Evolutionary conservation across 2,329 filamentous ascomycete genomes (phyloP), one percentile per base, ranked within the genome.

Genomic region (Alternaria triticimaculans): DNA sequence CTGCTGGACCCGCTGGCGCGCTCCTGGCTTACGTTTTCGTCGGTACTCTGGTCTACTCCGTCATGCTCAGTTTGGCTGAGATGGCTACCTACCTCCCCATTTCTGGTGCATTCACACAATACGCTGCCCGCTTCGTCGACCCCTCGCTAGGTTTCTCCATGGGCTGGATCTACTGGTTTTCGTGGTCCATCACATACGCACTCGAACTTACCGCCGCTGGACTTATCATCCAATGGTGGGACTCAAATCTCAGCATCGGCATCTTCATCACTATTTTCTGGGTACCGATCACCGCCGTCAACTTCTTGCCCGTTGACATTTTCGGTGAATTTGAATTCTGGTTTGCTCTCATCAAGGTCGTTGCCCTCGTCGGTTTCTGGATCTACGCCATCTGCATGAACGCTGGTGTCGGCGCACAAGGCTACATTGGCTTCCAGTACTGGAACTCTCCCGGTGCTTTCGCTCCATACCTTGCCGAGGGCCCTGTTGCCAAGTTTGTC

Each of bases 91-190:
- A 89, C 71, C 89, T 94, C 26, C 93, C 93, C 6, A 88, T 94
- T 37, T 84, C 90, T 20, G 92, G 91, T 62, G 90, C 90, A 44
- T 94, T 94, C 76, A 92, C 91, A 28, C 86, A 89, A 45, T 95
- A 94, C 72, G 91, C 92, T 21, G 86, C 88, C 43, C 90, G 92
- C 18, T 93, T 95, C 72, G 86, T 93, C 62, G 89, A 92, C 73
- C 89, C 88, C 11, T 89, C 89, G 60, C 82, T 93, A 51, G 91
- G 90, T 8, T 94, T 94, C 72, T 86, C 91, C 20, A 91, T 94
- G 86, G 92, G 92, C 20, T 94, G 91, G 91, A 89, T 92, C 63
- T 94, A 94, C 80, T 94, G 90, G 89, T 93, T 93, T 75, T 89
- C 87, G 41, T 94, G 90, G 90, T 85, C 88, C 18, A 88, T 90